Base-by-base conservation (phyloP, 2,329 filamentous ascomycete species). In the Dactylellina haptotyla region DNA sequence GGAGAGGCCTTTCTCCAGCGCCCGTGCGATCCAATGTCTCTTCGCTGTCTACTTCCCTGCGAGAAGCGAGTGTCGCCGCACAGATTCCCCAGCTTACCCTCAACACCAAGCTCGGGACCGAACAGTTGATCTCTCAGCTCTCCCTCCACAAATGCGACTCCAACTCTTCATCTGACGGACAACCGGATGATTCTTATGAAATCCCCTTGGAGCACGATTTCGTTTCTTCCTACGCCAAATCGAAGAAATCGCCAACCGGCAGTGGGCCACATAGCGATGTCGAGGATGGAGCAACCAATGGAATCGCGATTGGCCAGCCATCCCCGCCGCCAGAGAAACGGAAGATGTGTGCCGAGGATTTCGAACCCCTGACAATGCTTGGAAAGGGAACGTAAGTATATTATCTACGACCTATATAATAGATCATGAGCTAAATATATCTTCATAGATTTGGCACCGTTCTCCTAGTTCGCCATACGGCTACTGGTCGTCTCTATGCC, bases 321-420 rank as follows among this genome's bases (percentile, higher is more conserved):
- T 45, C 46, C 14, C 61, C 54, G 14, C 53, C 26, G 3, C 69
- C 46, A 2, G 61, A 87, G 45, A 83, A 83, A 74, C 88, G 91
- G 76, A 98, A 99, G 83, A 97, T 98, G 90, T 90, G 89, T 6
- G 89, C 93, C 1, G 87, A 89, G 9, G 95, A 99, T 80, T 99
- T 99, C 80, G 90, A 96, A 78, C 88, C 91, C 9, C 83, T 99
- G 56, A 91, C 92, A 54, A 98, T 94, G 81, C 88, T 99, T 20
- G 96, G 96, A 65, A 98, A 98, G 80, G 95, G 95, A 53, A 93
- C 95, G 12, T 99, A 64, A 75, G 77, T 78, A 30, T 16, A 25
- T 45, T 9, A 32, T 28, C 9, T 28, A 14, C 14, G 10, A 4
- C 37, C 14, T 26, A 25, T 4, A 18, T 46, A 25, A 23, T 18